phyloP scores from a whole-genome alignment of 345 rosid genomes.

The Euphorbia lathyris region DNA sequence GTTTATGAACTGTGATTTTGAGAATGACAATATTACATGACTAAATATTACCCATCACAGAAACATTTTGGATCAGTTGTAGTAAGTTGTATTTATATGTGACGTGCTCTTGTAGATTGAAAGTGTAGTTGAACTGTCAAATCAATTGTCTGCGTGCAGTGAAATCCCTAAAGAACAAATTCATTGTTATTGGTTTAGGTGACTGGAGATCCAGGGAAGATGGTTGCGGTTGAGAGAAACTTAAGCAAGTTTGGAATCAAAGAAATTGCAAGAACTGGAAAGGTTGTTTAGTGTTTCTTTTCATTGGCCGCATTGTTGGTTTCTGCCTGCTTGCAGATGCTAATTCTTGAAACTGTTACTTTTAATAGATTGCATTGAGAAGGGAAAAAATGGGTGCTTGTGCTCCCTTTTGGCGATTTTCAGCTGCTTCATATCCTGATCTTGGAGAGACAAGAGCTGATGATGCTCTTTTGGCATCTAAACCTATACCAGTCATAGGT shows the following conservation, averaged over 20 bases:
- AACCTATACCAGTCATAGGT: conserved; percentile 33
- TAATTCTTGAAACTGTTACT: conserved; percentile 14
- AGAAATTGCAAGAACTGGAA: conserved; percentile 87
- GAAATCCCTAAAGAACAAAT: neutral
- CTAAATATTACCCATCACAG: neutral
- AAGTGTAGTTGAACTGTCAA: neutral
- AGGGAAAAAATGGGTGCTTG: conserved; percentile 87
- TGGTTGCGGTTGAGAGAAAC: conserved; percentile 84
- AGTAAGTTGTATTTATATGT: no score
- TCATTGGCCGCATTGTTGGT: neutral
- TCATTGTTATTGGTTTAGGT: conserved; percentile 40
- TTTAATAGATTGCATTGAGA: conserved; percentile 76
- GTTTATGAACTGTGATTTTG: conserved; percentile 1
- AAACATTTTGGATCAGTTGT: neutral
- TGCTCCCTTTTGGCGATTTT: conserved; percentile 98
- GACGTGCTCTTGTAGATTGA: neutral
- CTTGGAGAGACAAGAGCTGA: conserved; percentile 47
- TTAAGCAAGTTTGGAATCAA: conserved; percentile 82
- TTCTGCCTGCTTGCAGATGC: neutral
- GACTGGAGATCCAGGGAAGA: conserved; percentile 98
- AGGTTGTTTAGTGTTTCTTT: conserved; percentile 36
- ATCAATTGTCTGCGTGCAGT: neutral
- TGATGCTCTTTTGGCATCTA: conserved; percentile 42
- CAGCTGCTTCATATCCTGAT: conserved; percentile 97
- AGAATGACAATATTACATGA: neutral